A percentile compares a stretch with the other conserved stretches of the same genome.
Evolutionary conservation across 2,329 filamentous ascomycete species (phyloP).

Genomic region (Colletotrichum noveboracense): DNA sequence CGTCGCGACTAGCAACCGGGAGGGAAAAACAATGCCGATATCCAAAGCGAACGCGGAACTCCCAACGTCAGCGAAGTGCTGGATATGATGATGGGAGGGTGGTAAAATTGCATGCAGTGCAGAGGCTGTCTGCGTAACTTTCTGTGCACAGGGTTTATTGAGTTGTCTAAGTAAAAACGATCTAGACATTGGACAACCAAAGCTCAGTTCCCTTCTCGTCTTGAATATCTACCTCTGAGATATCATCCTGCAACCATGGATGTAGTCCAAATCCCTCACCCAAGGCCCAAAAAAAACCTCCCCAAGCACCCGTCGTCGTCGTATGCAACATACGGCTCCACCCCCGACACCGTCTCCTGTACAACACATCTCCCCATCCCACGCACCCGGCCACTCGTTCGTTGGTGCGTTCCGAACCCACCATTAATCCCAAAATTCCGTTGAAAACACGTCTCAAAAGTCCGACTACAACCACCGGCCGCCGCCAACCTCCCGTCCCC

Average conservation of each 20-base stretch:
- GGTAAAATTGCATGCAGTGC: background rate
- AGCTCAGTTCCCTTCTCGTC: accelerated
- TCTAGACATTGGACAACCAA: background rate
- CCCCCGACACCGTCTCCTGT: background rate
- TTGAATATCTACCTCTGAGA: background rate
- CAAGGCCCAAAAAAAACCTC: background rate
- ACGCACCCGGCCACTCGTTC: background rate
- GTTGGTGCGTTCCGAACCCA: background rate
- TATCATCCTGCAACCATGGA: background rate
- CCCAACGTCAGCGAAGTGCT: background rate
- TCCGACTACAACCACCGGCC: background rate
- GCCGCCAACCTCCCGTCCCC: background rate
- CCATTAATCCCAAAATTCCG: background rate
- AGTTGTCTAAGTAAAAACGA: background rate
- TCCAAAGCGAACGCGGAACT: background rate
- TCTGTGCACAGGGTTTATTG: background rate
- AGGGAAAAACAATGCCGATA: background rate
- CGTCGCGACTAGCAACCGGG: background rate
- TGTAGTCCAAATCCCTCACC: background rate
- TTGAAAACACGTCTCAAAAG: background rate
- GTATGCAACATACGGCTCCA: background rate
- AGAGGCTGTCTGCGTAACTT: background rate
- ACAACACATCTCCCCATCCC: background rate
- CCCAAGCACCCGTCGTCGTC: background rate
- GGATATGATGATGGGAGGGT: no score